Evolutionary conservation across 371 early-diverging fungal species (phyloP).

Genomic region (Dichotomocladium elegans): DNA sequence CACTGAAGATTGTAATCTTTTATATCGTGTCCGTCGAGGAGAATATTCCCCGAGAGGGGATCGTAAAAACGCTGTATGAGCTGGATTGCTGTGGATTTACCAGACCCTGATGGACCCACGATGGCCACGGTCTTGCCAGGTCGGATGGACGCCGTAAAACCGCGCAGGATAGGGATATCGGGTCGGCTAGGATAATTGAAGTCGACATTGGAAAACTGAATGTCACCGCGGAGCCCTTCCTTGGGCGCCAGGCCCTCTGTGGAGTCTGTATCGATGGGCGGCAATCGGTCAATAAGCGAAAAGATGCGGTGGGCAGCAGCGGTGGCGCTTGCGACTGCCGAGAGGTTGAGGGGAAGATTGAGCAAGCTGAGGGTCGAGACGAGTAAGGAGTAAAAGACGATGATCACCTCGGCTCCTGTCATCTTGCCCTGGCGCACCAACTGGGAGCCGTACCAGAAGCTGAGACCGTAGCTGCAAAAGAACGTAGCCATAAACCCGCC

Average conservation of each 20-base stretch:
- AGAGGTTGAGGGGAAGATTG: slow-evolving; percentile 48
- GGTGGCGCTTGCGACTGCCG: slow-evolving; percentile 48
- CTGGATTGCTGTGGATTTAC: slow-evolving; percentile 63
- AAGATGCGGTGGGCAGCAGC: slow-evolving; percentile 65
- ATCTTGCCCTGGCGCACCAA: slow-evolving; percentile 29
- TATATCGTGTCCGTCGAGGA: slow-evolving; percentile 41
- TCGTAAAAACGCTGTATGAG: slow-evolving; percentile 79
- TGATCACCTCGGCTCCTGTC: slow-evolving; percentile 40
- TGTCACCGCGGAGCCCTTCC: slow-evolving; percentile 30
- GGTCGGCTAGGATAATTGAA: slow-evolving; percentile 68
- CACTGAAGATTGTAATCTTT: slow-evolving; percentile 42
- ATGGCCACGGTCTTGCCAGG: slow-evolving; percentile 67
- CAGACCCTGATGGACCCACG: slow-evolving; percentile 50
- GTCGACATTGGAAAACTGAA: slow-evolving; percentile 43
- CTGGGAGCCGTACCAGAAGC: slow-evolving; percentile 66
- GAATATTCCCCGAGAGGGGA: slow-evolving; percentile 17
- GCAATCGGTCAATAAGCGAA: slow-evolving; percentile 67
- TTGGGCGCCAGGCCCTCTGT: slow-evolving; percentile 49
- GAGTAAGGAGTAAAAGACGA: slow-evolving; percentile 63
- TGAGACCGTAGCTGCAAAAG: slow-evolving; percentile 53
- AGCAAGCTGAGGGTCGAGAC: slow-evolving; percentile 30
- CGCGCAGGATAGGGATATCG: slow-evolving; percentile 57
- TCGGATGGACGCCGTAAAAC: slow-evolving; percentile 55
- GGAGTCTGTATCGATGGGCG: slow-evolving; percentile 50
- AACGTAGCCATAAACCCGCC: slow-evolving; percentile 52